Base-by-base conservation (phyloP, 148 eudicot genomes). In the Tetragonia tetragonoides region DNA sequence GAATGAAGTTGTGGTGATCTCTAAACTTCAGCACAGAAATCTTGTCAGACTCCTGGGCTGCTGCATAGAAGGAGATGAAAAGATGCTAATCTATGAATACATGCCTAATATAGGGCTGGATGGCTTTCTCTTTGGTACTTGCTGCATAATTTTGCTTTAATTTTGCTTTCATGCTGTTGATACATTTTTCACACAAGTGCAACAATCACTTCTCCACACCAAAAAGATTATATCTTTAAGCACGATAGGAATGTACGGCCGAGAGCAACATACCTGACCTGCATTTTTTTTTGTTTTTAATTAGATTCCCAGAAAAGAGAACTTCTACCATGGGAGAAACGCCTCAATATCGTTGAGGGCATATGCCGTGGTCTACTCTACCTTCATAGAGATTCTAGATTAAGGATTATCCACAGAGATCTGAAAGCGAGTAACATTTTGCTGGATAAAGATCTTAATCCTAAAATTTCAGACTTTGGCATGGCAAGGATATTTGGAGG, bases 21-120 rank as follows among this genome's bases (percentile, higher is more conserved):
- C 89, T 37, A 85, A 85, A 57, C 88, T 87, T 41, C 89, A 87
- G 62, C 92, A 87, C 75, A 77, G 87, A 68, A 88, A 88, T 66
- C 89, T 88, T 21, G 91, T 88, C 40, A 81, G 57, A 79, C 89
- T 87, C 75, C 81, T 86, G 7, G 91, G 89, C 41, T 84, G 87
- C 68, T 88, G 91, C 57, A 61, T 83, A 51, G 84, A 87, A 53
- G 85, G 81, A 65, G 84, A 79, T 46, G 88, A 89, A 65, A 78
- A 74, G 34, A 81, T 89, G 81, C 59, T 89, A n/a, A 63, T 89
- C 9, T 89, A 89, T 66, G 89, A 89, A 65, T 88, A 86, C 77
- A 79, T 86, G 80, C 83, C 86, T 18, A 88, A 88, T 79, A 76
- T 60, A 66, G 83, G 91, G 73, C 78, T 89, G 61, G 91, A 88